These are phyloP conservation scores for Pythium utonaiense DNA, from an alignment of 352 stramenopile genomes.

Conservation along the genomic window DNA sequence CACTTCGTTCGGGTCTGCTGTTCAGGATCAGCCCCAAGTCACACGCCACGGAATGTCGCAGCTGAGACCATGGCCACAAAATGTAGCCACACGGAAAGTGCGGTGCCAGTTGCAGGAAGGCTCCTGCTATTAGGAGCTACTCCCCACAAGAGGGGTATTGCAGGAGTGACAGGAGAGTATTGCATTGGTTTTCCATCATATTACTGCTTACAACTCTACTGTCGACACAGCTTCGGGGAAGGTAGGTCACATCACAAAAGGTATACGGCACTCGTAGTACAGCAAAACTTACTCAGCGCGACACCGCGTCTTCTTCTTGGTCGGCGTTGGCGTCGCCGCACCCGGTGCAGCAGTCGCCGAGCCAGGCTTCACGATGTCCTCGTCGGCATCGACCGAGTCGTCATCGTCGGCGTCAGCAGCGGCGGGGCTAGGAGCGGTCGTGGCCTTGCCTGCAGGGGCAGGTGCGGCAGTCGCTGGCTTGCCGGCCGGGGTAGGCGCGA, in stretches of 20 bases:
- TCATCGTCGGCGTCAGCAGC: not conserved
- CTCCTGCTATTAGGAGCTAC: too few species aligned
- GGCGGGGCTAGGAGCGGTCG: not conserved
- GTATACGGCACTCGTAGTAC: not conserved
- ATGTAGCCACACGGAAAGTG: not conserved
- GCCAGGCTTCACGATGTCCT: not conserved
- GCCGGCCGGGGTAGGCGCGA: too few species aligned
- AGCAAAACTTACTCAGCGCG: not conserved
- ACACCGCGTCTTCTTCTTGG: conserved; percentile 1
- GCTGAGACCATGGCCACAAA: not conserved
- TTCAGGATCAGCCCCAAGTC: not conserved
- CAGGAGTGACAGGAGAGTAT: not conserved
- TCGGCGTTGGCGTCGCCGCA: not conserved
- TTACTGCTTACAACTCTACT: not conserved
- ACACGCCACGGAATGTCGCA: not conserved
- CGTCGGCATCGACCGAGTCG: not conserved
- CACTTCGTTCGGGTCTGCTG: too few species aligned
- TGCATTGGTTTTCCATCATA: not conserved
- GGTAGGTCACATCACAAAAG: not conserved
- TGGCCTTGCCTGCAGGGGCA: too few species aligned
- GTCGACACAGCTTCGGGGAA: not conserved
- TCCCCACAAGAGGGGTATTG: too few species aligned
- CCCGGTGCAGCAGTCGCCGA: not conserved
- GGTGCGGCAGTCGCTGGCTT: too few species aligned
- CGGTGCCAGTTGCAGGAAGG: not conserved